Base-by-base conservation (phyloP, 208 protist species). In the Acanthamoeba polyphaga region DNA sequence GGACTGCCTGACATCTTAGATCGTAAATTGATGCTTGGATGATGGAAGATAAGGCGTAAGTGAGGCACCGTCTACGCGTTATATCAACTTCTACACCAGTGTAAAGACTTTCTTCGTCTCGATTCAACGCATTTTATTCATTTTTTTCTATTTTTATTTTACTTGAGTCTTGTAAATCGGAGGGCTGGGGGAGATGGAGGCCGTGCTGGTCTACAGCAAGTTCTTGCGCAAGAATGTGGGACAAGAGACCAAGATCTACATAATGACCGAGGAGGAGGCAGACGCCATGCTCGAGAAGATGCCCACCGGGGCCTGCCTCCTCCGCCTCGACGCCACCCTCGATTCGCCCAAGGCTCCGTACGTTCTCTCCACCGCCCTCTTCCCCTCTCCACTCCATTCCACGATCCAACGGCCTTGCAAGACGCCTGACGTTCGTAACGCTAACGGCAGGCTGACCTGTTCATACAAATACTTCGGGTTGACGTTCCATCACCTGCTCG, bases 401-500 rank as follows among this genome's bases (percentile, higher is more conserved):
- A 58, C 13, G 53, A 58, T 17, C 53, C 38, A 43, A 43, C 3
- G 38, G 38, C 38, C 38, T 43, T 43, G 38, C 38, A 43, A 2
- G 38, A 43, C 38, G 38, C 38, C 38, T 43, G 38, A 43, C 38
- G 38, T 43, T 43, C 38, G 38, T 5, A 43, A 43, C 38, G 1
- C 34, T 34, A 34, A 17, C 53, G 13, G 10, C 84, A 91, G 84
- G 58, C 55, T 91, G 15, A 91, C 32, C 1, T 27, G 62, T 5
- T 70, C 84, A 19, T 91, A 91, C 84, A 91, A 91, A n/a, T 91
- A 72, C 58, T 46, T n/a, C 13, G 15, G 6, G 58, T n/a, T 91
- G 19, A 91, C 55, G 55, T 91, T 91, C 43, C 84, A 91, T 15
- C 84, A 91, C 34, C 84, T 13, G 29, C 34, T 64, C 60, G 58